phyloP scores from a whole-genome alignment of 2,329 filamentous ascomycete genomes.

The Stemphylium lycopersici region DNA sequence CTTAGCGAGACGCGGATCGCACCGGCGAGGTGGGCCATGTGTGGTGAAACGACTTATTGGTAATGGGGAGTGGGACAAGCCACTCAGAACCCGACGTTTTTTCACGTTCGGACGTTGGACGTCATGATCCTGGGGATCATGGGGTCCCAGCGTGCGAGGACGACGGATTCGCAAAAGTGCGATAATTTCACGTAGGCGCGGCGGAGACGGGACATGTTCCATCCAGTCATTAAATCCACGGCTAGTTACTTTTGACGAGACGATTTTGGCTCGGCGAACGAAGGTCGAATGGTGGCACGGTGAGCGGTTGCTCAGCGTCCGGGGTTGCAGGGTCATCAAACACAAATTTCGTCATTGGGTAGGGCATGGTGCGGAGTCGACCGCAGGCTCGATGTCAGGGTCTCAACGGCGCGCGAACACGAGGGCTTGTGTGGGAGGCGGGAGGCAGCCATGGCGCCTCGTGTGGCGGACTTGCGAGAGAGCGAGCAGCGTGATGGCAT shows the following conservation, averaged over 20 bases:
- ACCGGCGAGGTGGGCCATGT: slow-evolving; percentile 19
- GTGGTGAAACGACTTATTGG: slow-evolving; percentile 16
- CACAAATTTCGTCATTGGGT: slow-evolving; percentile 18
- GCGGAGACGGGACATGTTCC: slow-evolving; percentile 10
- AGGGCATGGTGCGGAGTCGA: slow-evolving; percentile 4
- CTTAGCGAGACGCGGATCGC: slow-evolving; percentile 18
- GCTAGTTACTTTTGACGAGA: slow-evolving; percentile 7
- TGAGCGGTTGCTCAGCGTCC: slow-evolving; percentile 15
- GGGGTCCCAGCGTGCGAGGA: slow-evolving; percentile 5
- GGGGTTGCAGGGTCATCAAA: slow-evolving; percentile 31
- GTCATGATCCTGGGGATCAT: slow-evolving; percentile 33
- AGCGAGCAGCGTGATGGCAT: background rate
- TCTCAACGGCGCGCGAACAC: background rate
- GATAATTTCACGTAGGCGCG: slow-evolving; percentile 2
- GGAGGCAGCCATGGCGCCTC: background rate
- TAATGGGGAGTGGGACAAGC: slow-evolving; percentile 12
- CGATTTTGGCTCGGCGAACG: slow-evolving; percentile 19
- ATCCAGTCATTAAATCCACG: slow-evolving; percentile 2
- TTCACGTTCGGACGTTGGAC: slow-evolving; percentile 20
- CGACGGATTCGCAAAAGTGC: slow-evolving; percentile 6
- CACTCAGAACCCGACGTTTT: slow-evolving; percentile 15
- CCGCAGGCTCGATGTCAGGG: background rate
- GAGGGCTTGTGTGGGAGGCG: too few species aligned
- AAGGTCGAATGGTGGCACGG: slow-evolving; percentile 19
- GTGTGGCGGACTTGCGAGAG: background rate